Percentiles rank a stretch among this genome's conserved stretches.
Conservation (phyloP, 1,139 yeast species). For the Suhomyces coccinellae region DNA sequence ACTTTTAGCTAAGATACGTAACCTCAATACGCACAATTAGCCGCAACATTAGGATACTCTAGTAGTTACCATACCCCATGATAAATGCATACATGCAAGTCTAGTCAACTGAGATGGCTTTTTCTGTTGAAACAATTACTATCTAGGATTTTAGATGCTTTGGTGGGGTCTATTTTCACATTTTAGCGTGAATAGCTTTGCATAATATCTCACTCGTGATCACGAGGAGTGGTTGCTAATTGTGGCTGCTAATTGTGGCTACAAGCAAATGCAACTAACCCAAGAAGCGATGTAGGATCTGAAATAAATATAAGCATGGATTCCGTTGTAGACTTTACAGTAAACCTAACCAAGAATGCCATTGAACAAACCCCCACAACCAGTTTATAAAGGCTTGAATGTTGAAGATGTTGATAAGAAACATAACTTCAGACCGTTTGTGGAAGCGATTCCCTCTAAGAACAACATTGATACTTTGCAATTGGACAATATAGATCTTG, state of each 20-base stretch:
- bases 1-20: no score
- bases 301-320: background rate
- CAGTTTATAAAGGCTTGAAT: conserved; percentile 6
- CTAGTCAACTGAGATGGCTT: no score
- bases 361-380: conserved; percentile 8
- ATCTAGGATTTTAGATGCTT: no score
- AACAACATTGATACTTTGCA: conserved; percentile 23
- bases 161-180: background rate
- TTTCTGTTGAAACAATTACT: no score
- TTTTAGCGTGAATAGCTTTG: background rate
- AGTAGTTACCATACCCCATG: background rate
- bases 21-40: no score
- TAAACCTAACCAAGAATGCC: conserved; percentile 2
- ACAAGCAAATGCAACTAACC: background rate
- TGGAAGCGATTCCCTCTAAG: conserved; percentile 28
- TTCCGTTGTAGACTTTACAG: background rate
- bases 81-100: background rate
- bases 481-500: conserved; percentile 39
- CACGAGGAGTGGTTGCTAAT: background rate
- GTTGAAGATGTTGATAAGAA: conserved; percentile 21
- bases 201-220: background rate
- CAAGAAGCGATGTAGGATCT: background rate
- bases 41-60: no score
- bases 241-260: conserved; percentile 11
- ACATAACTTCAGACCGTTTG: conserved; percentile 35